These are phyloP conservation scores for Pichia deserticola DNA, from an alignment of 805 yeast genomes.

Conservation along the genomic window DNA sequence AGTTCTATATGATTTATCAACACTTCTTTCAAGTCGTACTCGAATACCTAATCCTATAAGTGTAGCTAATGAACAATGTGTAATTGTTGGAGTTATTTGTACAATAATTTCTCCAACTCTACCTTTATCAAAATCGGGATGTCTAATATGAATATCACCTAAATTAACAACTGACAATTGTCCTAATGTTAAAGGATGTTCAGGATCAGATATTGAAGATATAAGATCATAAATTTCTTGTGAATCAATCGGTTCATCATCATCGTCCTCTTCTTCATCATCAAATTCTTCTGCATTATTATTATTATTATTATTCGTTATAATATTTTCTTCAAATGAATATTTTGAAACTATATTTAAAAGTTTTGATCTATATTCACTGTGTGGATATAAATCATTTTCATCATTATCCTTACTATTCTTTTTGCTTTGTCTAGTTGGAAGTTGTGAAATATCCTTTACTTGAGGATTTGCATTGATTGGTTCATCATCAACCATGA, in stretches of 20 bases:
- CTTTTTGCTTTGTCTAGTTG: conserved; percentile 42
- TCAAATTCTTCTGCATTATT: neutral
- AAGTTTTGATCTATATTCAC: neutral
- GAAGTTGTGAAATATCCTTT: conserved; percentile 66
- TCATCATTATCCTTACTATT: neutral
- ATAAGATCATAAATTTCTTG: conserved; percentile 88
- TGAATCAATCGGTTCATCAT: conserved; percentile 64
- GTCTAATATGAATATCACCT: conserved; percentile 65
- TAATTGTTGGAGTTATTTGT: conserved; percentile 91
- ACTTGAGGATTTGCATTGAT: conserved; percentile 90
- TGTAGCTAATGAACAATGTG: conserved; percentile 95
- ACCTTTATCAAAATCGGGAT: conserved; percentile 42
- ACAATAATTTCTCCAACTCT: conserved; percentile 67
- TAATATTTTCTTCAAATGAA: neutral
- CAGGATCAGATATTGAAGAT: conserved; percentile 89
- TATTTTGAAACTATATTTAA: neutral
- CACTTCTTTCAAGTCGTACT: conserved; percentile 80
- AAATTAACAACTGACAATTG: conserved; percentile 90
- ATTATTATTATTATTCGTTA: neutral
- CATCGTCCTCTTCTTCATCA: conserved; percentile 8
- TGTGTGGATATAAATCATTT: conserved; percentile 1
- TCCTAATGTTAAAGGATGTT: conserved; percentile 91
- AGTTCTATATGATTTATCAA: conserved; percentile 79
- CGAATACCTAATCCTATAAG: conserved; percentile 91
- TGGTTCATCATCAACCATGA: conserved; percentile 38